These are phyloP conservation scores for Beauveria sp. DNA, from an alignment of 2,329 filamentous ascomycete genomes.

Conservation along the genomic window DNA sequence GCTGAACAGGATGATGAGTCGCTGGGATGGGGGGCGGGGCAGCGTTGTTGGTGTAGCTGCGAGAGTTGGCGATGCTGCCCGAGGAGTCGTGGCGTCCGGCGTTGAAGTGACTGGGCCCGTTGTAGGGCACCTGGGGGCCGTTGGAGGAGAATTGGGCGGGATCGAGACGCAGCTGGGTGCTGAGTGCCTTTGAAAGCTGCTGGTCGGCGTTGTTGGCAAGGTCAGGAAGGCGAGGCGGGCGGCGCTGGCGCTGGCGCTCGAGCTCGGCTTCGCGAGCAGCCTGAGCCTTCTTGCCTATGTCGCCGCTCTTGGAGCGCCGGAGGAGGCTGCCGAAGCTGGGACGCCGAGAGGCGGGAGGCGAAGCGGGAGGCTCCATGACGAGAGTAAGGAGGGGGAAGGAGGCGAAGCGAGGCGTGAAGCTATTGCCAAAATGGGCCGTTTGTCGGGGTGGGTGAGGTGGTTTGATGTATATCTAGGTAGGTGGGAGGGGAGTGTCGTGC, in stretches of 20 bases:
- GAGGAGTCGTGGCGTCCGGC: constrained; percentile 21
- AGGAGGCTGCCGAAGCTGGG: constrained; percentile 52
- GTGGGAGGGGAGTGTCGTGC: not conserved
- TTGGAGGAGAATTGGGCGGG: constrained; percentile 2
- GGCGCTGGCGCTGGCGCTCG: constrained; percentile 42
- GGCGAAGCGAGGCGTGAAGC: constrained; percentile 5
- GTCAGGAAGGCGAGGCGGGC: constrained; percentile 42
- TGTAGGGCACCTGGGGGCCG: constrained; percentile 36
- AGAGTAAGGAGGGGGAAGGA: constrained; percentile 15
- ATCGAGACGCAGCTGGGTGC: constrained; percentile 54
- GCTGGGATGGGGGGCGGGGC: constrained; percentile 54
- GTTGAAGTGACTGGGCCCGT: not conserved
- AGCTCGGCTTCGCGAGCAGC: constrained; percentile 43
- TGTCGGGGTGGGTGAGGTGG: not conserved
- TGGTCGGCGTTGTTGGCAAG: constrained; percentile 37
- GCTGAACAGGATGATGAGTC: constrained; percentile 54
- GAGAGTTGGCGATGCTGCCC: constrained; percentile 31
- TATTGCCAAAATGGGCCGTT: not conserved
- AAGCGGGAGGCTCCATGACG: constrained; percentile 3
- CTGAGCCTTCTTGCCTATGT: constrained; percentile 56
- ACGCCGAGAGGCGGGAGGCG: constrained; percentile 27
- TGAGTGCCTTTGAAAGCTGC: constrained; percentile 37
- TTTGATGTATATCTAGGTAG: not conserved
- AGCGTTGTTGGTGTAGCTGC: constrained; percentile 34
- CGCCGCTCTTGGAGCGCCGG: constrained; percentile 60